Evolutionary conservation across 768 basidiomycete genomes (phyloP), one percentile per base, ranked within the genome.

Genomic region (Pleurotus platypus): DNA sequence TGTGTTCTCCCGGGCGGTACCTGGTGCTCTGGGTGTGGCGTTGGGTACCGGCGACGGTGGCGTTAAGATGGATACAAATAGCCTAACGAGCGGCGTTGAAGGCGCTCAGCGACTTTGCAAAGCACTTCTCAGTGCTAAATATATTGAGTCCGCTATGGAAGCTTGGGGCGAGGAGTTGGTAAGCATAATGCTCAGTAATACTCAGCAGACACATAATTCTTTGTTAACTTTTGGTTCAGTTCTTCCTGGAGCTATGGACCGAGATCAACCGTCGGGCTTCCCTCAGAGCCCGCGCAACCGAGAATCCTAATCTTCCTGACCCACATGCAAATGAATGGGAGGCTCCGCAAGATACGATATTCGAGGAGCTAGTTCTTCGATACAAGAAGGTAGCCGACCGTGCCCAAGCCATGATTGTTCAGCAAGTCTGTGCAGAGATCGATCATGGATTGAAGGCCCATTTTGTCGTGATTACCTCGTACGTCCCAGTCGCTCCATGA

Each of bases 151-250:
- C 24, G 84, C 84, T 2, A 83, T 97, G 78, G 81, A 84, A 51
- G 70, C 69, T 4, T 98, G 95, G 95, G 88, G 89, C 22, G 96
- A 99, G 69, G 94, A 98, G 45, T 61, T 90, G 67, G 95, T 97
- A 59, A 64, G 89, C 30, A 35, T 35, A 35, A 35, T 35, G 30
- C 30, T 35, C 30, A 35, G 9, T 9, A 35, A 35, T 35, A 26
- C 24, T 26, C 24, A 26, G 1, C 24, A 35, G 30, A 4, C 30
- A 35, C 30, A 2, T 2, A 35, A 9, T 35, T 35, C 30, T 35
- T 35, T 35, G 9, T 35, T 35, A 9, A 35, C 30, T 11, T 9
- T 35, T 8, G 30, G 0, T 9, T 43, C 47, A 97, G 94, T 94
- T 94, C 72, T 98, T 96, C 76, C 74, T 99, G 13, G 92, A 97